Evolutionary conservation across 768 basidiomycete genomes (phyloP), one percentile per base, ranked within the genome.

Genomic region (Grammothele lineata): DNA sequence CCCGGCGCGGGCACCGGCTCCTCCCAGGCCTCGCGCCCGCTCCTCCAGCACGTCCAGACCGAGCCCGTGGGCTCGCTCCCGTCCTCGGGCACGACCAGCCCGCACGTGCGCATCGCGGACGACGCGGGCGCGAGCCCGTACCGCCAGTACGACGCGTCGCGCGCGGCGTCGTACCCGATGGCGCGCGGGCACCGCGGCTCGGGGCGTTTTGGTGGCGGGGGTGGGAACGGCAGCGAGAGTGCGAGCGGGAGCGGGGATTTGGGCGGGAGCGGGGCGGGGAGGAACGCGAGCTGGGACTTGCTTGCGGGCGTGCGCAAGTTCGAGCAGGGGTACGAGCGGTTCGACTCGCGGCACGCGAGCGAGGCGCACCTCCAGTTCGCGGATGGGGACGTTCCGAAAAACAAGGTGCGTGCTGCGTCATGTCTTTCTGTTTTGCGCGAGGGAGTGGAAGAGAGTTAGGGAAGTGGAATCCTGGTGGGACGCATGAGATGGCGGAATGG

Each of bases 331-430:
- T 83, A 81, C 53, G 74, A 80, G 57, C 73, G 77, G 53, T 81
- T 81, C 56, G 80, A 81, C 51, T 53, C 77, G 26, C 65, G 76
- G 32, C 72, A 80, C 50, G 74, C 76, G 34, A 75, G 67, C 57
- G 64, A 77, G 54, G 53, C 70, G 21, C 75, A 81, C 50, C 67
- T 83, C 21, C 70, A 66, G 14, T 78, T 76, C 55, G 81, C 81
- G 19, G 77, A 83, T 33, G 81, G 82, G 9, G 83, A 85, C 59
- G 55, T 76, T 10, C 79, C 83, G 2, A 72, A 76, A 32, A 77
- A 74, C 56, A 74, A 70, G 62, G 83, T 77, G 56, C 25, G 41
- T 25, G 26, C 33, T 15, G 5, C 7, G 4, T 9, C n/a, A n/a
- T n/a, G n/a, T 26, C n/a, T 26, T 36, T 15, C 23, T 21, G 15